Evolutionary conservation across 306 rosid genomes (phyloP), one percentile per base, ranked within the genome.

Genomic region (Phaseolus lunatus): DNA sequence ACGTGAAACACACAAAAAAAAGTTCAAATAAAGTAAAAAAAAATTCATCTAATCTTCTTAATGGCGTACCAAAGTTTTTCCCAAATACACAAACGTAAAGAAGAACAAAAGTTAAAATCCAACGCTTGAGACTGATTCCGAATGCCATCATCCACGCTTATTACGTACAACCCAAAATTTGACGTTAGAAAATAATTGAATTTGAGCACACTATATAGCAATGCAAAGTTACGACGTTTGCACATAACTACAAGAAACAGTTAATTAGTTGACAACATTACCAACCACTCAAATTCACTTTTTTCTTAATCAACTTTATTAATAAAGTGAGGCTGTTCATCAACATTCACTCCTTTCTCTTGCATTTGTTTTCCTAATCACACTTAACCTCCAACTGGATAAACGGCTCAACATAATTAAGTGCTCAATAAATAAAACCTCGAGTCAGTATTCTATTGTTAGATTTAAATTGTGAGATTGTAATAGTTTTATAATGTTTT

Each of bases 71-170:
- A 66, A 80, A 78, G 80, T 73, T 67, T 78, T 47, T 78, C 67
- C 70, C 76, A 39, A 81, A 81, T 16, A 84, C 39, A 80, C 78
- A 74, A 29, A 84, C 22, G 41, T 35, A 78, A 57, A 87, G 70
- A 50, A 88, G 50, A 75, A 77, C 83, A 44, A 78, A 75, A 53
- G 82, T 82, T 26, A 86, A 76, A 75, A 86, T 52, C 80, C 84
- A 76, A 64, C 75, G 82, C 50, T 61, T 73, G 10, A 59, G 66
- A 57, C 66, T 58, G 5, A 65, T 35, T 70, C 8, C 52, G 75
- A 76, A 71, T 56, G 88, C 93, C 90, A 87, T 88, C 73, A 24
- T 83, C 39, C 54, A 85, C 74, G 81, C 75, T 73, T 75, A 37
- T 56, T 45, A 13, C 5, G 59, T 33, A 63, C 56, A 52, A 20